Percentiles rank a stretch among this genome's conserved stretches.
Conservation (phyloP, 2,329 filamentous ascomycete species). For the Fusarium verrucosum region DNA sequence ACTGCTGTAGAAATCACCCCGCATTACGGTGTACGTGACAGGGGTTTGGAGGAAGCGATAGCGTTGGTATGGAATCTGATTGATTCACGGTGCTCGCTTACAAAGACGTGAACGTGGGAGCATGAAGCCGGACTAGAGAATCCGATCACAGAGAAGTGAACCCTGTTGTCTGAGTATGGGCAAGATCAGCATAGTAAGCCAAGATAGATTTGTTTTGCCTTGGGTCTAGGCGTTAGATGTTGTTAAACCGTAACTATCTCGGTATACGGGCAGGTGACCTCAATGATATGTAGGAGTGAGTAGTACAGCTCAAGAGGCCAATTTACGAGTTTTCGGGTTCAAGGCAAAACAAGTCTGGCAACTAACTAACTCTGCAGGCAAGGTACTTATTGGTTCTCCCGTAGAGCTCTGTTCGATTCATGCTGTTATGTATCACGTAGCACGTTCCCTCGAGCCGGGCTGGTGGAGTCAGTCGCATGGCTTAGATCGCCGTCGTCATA, state of each 20-base stretch:
- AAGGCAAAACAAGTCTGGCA: conserved; percentile 1
- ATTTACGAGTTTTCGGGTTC: background rate
- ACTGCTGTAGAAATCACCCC: conserved; percentile 20
- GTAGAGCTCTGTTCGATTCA: background rate
- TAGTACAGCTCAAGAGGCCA: background rate
- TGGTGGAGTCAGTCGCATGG: conserved; percentile 37
- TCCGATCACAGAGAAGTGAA: background rate
- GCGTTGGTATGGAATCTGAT: conserved; percentile 17
- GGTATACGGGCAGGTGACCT: background rate
- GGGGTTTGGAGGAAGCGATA: conserved; percentile 7
- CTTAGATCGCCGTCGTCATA: conserved; percentile 39
- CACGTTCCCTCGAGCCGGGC: conserved; percentile 38
- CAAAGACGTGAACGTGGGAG: conserved; percentile 17
- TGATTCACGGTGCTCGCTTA: conserved; percentile 30
- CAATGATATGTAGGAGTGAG: background rate
- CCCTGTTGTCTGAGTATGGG: background rate
- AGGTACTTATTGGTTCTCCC: conserved; percentile 10
- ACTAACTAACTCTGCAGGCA: conserved; percentile 10
- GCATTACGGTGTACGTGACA: conserved; percentile 22
- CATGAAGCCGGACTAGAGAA: conserved; percentile 19
- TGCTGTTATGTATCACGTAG: conserved; percentile 24
- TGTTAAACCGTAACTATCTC: background rate
- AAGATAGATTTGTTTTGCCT: background rate
- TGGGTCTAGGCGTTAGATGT: background rate
- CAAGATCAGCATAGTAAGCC: conserved; percentile 6